These are phyloP conservation scores for Solanum chiquidenum DNA, from an alignment of 257 asterid species.

Conservation along the genomic window DNA sequence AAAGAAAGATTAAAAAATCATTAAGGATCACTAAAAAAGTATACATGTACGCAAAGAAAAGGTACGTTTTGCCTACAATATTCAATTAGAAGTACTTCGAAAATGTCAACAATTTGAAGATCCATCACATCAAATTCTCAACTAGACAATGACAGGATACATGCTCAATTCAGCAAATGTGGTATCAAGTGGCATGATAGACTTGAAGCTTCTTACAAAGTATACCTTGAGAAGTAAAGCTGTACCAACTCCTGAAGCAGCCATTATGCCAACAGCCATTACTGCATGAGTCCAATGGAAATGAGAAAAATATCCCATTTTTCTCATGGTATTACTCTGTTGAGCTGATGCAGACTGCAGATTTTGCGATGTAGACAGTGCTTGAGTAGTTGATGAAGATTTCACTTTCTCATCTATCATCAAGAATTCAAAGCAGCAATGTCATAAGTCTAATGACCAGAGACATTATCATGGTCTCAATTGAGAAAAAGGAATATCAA, in stretches of 20 bases:
- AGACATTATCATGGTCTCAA: neutral
- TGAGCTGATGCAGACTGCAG: conserved; percentile 34
- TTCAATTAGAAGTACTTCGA: neutral
- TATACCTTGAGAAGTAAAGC: conserved; percentile 74
- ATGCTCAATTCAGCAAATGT: neutral
- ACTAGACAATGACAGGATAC: neutral
- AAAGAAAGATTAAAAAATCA: neutral
- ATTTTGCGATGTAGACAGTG: conserved; percentile 39
- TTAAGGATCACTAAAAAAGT: neutral
- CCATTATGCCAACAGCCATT: conserved; percentile 65
- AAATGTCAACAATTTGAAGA: neutral
- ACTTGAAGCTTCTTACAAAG: neutral
- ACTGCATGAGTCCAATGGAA: conserved; percentile 84
- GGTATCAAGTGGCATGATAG: neutral
- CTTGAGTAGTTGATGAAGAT: conserved; percentile 37
- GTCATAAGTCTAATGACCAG: neutral
- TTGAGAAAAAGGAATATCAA: neutral
- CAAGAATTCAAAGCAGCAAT: conserved; percentile 1
- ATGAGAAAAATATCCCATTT: conserved; percentile 34
- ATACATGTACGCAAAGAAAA: neutral
- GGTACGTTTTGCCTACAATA: neutral
- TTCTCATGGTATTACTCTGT: conserved; percentile 23
- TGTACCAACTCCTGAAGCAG: conserved; percentile 81
- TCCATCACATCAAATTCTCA: neutral
- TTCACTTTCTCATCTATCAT: conserved; percentile 44